Base-by-base conservation (phyloP, 1,284 basidiomycete genomes). In the Schizophyllum amplum region DNA sequence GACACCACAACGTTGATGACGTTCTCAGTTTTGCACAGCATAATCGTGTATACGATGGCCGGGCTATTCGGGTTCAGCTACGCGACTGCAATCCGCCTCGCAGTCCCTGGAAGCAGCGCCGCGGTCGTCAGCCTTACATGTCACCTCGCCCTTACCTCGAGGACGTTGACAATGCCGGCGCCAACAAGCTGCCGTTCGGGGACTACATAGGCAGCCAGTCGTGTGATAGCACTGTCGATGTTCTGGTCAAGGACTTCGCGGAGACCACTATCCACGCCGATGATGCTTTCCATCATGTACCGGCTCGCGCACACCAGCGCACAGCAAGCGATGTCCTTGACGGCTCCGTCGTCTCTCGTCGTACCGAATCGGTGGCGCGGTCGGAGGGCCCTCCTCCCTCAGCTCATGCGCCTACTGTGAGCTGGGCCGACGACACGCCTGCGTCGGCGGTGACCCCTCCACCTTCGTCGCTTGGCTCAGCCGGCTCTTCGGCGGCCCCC, bases 41-140 rank as follows among this genome's bases (percentile, higher is more conserved):
- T 62, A 86, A 88, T 65, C 81, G 79, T 47, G 67, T 82, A 13
- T 75, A 86, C 57, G 78, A 83, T 56, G 86, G 86, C 21, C 82
- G 85, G 49, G 74, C 81, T 5, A 83, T 90, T 65, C 82, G 87
- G 21, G 87, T 90, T 50, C 86, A 89, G 61, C 69, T 84, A 48
- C 73, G 82, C 51, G 82, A 83, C 59, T 78, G 75, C 63, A 81
- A 82, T 60, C 80, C 79, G n/a, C 67, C 72, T 60, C 60, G 61
- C 26, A 72, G 78, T 25, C 67, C 65, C 23, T 81, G 77, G 77
- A 73, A 73, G 68, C 54, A 63, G 62, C 70, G 67, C 26, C 73
- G 72, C 52, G 72, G 71, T 20, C 67, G 71, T 2, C 67, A 69
- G 47, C 65, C 68, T 27, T 71, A 67, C 58, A 22, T 52, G 20